These are phyloP conservation scores for Malassezia psittaci DNA, from an alignment of 1,284 basidiomycete genomes.

Conservation along the genomic window DNA sequence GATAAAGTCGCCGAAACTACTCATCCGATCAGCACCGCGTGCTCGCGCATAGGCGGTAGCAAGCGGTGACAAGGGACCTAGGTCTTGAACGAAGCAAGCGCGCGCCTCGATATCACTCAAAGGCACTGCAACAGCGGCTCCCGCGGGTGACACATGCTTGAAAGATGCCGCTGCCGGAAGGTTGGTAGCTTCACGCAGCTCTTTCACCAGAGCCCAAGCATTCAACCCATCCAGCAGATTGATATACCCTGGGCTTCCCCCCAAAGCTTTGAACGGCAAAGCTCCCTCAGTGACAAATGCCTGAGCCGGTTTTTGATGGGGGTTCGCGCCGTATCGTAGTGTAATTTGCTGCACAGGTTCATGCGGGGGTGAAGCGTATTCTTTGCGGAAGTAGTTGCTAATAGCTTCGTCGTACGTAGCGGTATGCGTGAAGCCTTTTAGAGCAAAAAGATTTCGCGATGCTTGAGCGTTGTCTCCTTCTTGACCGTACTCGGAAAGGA, in stretches of 20 bases:
- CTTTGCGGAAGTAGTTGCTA: conserved; percentile 87
- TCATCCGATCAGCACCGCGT: conserved; percentile 96
- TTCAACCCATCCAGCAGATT: conserved; percentile 97
- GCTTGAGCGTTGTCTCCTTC: conserved; percentile 50
- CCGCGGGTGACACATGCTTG: conserved; percentile 98
- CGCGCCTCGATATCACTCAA: conserved; percentile 77
- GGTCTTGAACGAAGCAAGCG: conserved; percentile 91
- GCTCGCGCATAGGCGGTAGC: conserved; percentile 92
- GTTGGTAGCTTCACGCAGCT: conserved; percentile 67
- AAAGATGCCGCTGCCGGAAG: conserved; percentile 95
- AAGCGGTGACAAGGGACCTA: conserved; percentile 76
- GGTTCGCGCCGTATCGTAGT: conserved; percentile 91
- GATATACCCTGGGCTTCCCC: conserved; percentile 95
- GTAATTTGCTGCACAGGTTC: conserved; percentile 56
- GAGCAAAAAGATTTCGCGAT: conserved; percentile 71
- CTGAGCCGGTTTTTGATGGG: conserved; percentile 96
- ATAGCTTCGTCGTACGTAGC: conserved; percentile 91
- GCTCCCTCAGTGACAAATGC: conserved; percentile 82
- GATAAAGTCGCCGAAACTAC: conserved; percentile 97
- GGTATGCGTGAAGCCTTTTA: conserved; percentile 97
- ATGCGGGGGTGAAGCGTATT: conserved; percentile 63
- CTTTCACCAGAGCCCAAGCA: conserved; percentile 90
- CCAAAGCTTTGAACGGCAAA: conserved; percentile 87
- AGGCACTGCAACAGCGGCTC: conserved; percentile 62
- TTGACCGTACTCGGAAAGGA: conserved; percentile 58